phyloP scores from a whole-genome alignment of 2,329 filamentous ascomycete species.

The Pseudocercospora cruenta region DNA sequence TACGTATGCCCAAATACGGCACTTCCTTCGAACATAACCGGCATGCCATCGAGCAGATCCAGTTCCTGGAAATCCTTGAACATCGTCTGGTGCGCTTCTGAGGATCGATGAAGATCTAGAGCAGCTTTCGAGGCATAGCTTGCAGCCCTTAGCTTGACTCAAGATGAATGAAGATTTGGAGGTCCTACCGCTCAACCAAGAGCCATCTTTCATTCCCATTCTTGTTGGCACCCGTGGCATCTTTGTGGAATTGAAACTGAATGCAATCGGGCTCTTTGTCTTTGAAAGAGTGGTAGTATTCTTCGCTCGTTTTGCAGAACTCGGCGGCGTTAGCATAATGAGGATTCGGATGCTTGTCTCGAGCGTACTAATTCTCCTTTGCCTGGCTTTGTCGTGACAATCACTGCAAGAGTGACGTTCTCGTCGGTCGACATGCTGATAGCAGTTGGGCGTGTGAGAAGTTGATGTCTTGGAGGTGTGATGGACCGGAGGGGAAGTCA shows the following conservation, averaged over 20 bases:
- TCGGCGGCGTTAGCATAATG: not conserved
- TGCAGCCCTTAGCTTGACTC: not conserved
- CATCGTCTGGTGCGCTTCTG: not conserved
- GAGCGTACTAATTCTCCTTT: slow-evolving; percentile 13
- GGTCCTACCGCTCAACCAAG: slow-evolving; percentile 7
- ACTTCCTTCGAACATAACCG: not conserved
- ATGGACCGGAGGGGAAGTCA: not conserved
- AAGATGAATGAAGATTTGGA: not conserved
- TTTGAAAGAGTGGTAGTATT: not conserved
- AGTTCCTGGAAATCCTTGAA: slow-evolving; percentile 6
- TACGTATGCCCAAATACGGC: not conserved
- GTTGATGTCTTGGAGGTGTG: not conserved
- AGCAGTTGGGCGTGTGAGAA: not conserved
- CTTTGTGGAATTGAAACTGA: slow-evolving; percentile 8
- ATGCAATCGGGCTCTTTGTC: slow-evolving; percentile 9
- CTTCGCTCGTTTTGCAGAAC: not conserved
- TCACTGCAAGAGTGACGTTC: slow-evolving; percentile 12
- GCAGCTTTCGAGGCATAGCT: slow-evolving; percentile 4
- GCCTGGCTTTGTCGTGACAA: slow-evolving; percentile 12
- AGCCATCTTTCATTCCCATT: not conserved
- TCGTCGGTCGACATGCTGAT: not conserved
- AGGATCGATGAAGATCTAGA: not conserved
- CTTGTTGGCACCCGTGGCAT: not conserved
- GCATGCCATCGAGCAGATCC: not conserved
- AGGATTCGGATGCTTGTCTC: not conserved